Base-by-base conservation (phyloP, 495 filamentous ascomycete genomes). In the Lasiosphaeriaceae sp. region DNA sequence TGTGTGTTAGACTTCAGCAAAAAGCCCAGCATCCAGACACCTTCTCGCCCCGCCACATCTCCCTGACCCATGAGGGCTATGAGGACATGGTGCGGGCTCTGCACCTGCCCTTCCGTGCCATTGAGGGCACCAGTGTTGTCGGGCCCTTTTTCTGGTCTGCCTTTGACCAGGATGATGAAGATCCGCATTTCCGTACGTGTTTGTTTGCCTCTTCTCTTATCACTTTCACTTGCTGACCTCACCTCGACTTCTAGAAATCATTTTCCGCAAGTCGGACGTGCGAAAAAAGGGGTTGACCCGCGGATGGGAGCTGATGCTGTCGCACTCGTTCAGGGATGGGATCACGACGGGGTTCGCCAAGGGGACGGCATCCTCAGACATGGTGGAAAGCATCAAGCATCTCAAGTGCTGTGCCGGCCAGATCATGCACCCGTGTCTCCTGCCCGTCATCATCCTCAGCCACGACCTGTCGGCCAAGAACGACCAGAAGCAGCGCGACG, bases 271-370 rank as follows among this genome's bases (percentile, higher is more conserved):
- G 67, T 77, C 74, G 34, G 80, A 83, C 57, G 80, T 83, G 19
- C 73, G 79, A 17, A 83, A 83, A 55, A 82, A 80, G 63, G 80
- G 79, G n/a, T 67, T 67, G 41, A 83, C 80, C 19, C 72, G 80
- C 21, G 80, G 80, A 17, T 83, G 80, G 80, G 80, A 83, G 60
- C 65, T 83, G 11, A 81, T 78, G 73, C 72, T 83, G n/a, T 80
- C 78, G 5, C 78, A 83, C 55, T 76, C 76, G 19, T 76, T 81
- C 56, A 71, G 67, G 9, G 75, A 72, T 1, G 69, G 70, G 34
- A 73, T 82, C 57, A 83, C 80, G 1, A 76, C 74, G 1, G 80
- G 79, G 4, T 83, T 73, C 58, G 73, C 74, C 43, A 83, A 83
- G 67, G 80, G 80, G 6, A 83, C 80, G 2, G 54, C 67, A 9